Evolutionary conservation across 2,329 filamentous ascomycete genomes (phyloP), one percentile per base, ranked within the genome.

Genomic region (Monosporascus sp.): DNA sequence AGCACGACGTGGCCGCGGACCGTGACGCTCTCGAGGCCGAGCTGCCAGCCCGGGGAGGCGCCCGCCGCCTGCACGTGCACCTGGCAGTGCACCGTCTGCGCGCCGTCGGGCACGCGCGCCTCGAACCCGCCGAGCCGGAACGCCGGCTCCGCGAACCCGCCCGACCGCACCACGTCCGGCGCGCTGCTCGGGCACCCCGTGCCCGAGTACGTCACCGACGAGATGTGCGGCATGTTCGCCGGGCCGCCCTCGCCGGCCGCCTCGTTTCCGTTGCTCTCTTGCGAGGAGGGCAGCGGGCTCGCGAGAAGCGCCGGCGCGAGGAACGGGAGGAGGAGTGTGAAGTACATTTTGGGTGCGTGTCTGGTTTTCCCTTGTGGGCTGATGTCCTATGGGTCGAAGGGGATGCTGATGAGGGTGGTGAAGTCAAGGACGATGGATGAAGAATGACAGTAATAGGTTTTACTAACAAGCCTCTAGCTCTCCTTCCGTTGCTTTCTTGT

Each of bases 11-110:
- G 68, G 11, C 71, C 71, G 26, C 57, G 58, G 44, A 72, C 65
- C 20, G 52, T 58, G 22, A 70, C 70, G 48, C 66, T 63, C 38
- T 61, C 58, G 50, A 74, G 57, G 40, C 68, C 67, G 41, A 72
- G 63, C 65, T 74, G 72, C 71, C 71, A 74, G 7, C 72, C 72
- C 3, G 66, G 53, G 38, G 59, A 52, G 41, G 63, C 61, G 22
- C 69, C 68, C 5, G 59, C 49, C 31, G 62, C 58, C 54, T 68
- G 64, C 44, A 72, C 45, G 57, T 73, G 71, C 6, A 67, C 63
- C 60, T 73, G 65, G 67, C 72, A 74, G 65, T 70, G 69, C 31
- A 64, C 58, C 7, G 65, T 70, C 27, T 61, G 57, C 31, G 58
- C 58, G 44, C 56, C 60, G 50, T 51, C 47, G 27, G 58, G 57